Evolutionary conservation across 441 rosid genomes (phyloP).

Genomic region (Gossypium trilobum): DNA sequence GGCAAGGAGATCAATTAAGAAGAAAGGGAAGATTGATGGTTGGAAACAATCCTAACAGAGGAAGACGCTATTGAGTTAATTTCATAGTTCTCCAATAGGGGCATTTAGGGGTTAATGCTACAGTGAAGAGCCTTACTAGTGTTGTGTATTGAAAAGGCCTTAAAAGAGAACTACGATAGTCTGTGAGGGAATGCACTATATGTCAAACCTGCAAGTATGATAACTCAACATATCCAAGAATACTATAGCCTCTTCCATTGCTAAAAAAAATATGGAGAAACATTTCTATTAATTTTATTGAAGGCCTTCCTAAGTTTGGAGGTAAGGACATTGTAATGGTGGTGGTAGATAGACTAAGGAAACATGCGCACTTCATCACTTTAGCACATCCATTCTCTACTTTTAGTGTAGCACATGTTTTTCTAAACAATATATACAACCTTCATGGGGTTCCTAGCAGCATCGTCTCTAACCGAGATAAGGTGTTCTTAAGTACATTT

Average conservation of each 20-base stretch:
- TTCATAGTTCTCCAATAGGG: not conserved
- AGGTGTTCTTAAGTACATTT: not conserved
- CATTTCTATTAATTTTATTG: not conserved
- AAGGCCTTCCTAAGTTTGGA: not conserved
- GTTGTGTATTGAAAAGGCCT: not conserved
- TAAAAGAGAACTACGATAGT: not conserved
- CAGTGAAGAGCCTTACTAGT: not conserved
- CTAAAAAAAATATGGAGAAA: not conserved
- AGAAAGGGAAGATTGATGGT: not conserved
- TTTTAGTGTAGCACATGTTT: not conserved
- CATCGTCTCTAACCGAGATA: not conserved
- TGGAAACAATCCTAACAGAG: not conserved
- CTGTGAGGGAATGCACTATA: not conserved
- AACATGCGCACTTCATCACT: not conserved
- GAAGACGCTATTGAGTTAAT: not conserved
- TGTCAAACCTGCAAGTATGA: not conserved
- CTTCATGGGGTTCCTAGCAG: not conserved
- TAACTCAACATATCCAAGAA: not conserved
- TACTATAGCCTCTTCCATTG: not conserved
- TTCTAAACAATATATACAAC: not conserved
- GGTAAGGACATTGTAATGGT: not conserved
- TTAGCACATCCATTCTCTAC: not conserved
- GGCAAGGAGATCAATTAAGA: not conserved
- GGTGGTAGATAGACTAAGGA: not conserved
- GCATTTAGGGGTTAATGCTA: not conserved